Conservation (phyloP, 495 filamentous ascomycete species). For the Podospora comata region DNA sequence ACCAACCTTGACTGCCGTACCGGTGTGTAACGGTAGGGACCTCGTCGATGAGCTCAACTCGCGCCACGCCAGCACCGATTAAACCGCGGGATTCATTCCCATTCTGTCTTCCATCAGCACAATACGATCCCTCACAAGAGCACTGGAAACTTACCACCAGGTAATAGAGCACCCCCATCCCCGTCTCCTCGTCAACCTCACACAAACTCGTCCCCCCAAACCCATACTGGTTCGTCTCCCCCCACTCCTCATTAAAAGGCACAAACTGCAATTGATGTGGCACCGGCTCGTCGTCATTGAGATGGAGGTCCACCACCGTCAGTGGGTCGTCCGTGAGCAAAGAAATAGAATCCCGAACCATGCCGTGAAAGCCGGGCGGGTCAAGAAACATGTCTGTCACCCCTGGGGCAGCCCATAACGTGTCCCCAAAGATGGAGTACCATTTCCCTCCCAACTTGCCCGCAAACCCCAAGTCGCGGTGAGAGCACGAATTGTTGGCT, state of each 20-base stretch:
- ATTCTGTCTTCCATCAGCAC: conserved; percentile 23
- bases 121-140: not conserved
- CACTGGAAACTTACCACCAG: conserved; percentile 23
- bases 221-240: conserved; percentile 31
- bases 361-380: conserved; percentile 34
- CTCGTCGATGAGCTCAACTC: conserved; percentile 31
- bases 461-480: conserved; percentile 43
- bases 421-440: conserved; percentile 41
- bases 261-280: conserved; percentile 35
- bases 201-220: conserved; percentile 40
- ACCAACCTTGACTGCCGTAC: conserved; percentile 33
- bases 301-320: conserved; percentile 28
- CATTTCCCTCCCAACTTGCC: conserved; percentile 36
- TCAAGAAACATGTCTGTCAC: conserved; percentile 29
- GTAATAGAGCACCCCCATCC: conserved; percentile 28
- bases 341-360: conserved; percentile 37
- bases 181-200: conserved; percentile 27
- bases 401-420: conserved; percentile 34
- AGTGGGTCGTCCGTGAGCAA: conserved; percentile 33
- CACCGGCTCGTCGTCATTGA: conserved; percentile 34
- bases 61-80: conserved; percentile 35
- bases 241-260: conserved; percentile 34
- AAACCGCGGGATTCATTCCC: conserved; percentile 27
- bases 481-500: conserved; percentile 37
- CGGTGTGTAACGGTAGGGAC: conserved; percentile 35